Evolutionary conservation across 805 yeast species (phyloP), one percentile per base, ranked within the genome.

Genomic region (Suhomyces faveliae): DNA sequence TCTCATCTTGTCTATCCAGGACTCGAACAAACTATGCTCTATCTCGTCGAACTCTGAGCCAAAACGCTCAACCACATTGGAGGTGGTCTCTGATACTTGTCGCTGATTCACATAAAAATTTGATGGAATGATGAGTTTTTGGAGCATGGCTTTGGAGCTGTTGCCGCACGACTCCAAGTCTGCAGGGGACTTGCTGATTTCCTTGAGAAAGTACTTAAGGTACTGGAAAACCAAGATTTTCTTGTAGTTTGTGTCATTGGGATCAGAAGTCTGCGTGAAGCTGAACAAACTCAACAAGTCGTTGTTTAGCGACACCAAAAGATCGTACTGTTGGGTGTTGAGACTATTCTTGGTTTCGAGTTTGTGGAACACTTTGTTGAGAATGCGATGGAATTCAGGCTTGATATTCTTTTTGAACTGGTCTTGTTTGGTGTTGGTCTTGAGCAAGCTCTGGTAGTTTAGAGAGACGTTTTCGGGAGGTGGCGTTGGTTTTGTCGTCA

Each of bases 1-100:
- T 6, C 45, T 52, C 72, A 69, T 68, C 42, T 61, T 62, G 35
- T 69, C 71, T n/a, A 72, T 62, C 78, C 78, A 73, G 6, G 73
- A 62, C 23, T 66, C 71, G 25, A 71, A 55, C 25, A 73, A 60
- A 45, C 74, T 71, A 12, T 58, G 56, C 48, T 73, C 77, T 15
- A 73, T 71, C 33, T 73, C 78, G 49, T 72, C 76, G 52, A 67
- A 63, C 24, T 45, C 53, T 8, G 29, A 15, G 29, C 44, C 27
- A 15, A 13, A n/a, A 20, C 35, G 27, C 22, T 42, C 41, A n/a
- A n/a, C n/a, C 22, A 43, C 23, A 12, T 40, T 30, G 12, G 40
- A 38, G 6, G 24, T 21, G 4, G 44, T 21, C 22, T 42, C 45
- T 3, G 41, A 33, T 5, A 15, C 33, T 8, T 15, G 35, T 12